phyloP scores from a whole-genome alignment of 352 stramenopile species.

The Aphanomyces euteiches region DNA sequence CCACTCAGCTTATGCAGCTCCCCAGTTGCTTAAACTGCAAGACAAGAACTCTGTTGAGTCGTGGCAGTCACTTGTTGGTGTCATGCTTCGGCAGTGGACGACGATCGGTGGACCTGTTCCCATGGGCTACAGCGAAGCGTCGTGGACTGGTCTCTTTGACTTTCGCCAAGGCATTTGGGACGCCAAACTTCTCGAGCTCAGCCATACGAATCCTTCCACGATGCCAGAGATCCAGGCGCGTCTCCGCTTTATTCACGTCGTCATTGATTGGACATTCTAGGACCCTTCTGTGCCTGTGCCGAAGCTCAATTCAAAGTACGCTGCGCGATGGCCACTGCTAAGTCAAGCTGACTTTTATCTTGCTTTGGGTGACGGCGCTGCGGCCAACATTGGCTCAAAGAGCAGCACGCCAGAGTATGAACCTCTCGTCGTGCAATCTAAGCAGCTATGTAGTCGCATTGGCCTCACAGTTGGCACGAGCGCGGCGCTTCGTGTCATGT shows the following conservation, averaged over 20 bases:
- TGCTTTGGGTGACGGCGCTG: conserved; percentile 90
- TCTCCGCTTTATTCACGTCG: neutral
- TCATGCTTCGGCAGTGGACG: conserved; percentile 87
- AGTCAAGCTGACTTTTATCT: conserved; percentile 74
- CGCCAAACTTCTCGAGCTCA: conserved; percentile 61
- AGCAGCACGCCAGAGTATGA: conserved; percentile 70
- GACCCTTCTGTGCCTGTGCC: conserved; percentile 70
- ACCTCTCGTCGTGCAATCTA: conserved; percentile 11
- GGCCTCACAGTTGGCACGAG: conserved; percentile 93
- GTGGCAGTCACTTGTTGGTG: conserved; percentile 89
- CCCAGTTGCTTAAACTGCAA: conserved; percentile 84
- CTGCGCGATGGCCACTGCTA: conserved; percentile 73
- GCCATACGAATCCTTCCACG: conserved; percentile 64
- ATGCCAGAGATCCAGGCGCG: conserved; percentile 43
- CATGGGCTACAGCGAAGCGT: conserved; percentile 92
- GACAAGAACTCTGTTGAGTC: conserved; percentile 43
- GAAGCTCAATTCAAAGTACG: conserved; percentile 44
- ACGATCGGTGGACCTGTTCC: conserved; percentile 43
- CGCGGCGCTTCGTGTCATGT: conserved; percentile 87
- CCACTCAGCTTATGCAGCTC: conserved; percentile 86
- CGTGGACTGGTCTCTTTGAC: conserved; percentile 92
- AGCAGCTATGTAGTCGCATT: conserved; percentile 56
- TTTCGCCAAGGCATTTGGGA: conserved; percentile 86
- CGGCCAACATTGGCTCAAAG: conserved; percentile 94
- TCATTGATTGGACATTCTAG: neutral